phyloP scores from a whole-genome alignment of 306 rosid species.

The Pueraria montana region DNA sequence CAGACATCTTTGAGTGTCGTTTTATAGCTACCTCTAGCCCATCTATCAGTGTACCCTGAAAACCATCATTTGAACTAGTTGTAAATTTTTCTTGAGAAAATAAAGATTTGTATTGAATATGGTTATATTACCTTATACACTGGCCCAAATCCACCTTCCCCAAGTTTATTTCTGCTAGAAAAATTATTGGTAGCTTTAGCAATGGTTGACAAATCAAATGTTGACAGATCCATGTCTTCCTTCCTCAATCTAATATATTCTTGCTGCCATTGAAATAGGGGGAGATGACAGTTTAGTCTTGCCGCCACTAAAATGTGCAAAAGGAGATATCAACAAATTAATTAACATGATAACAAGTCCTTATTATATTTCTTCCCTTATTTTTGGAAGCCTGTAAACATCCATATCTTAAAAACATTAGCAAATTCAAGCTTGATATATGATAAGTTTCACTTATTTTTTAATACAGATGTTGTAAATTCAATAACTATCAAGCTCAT shows the following conservation, averaged over 20 bases:
- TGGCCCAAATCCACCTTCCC: no score
- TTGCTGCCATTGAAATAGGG: no score
- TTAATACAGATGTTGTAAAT: background rate
- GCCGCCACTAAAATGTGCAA: constrained; percentile 29
- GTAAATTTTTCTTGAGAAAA: background rate
- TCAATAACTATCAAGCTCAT: background rate
- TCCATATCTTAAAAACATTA: background rate
- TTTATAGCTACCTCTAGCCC: background rate
- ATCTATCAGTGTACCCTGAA: background rate
- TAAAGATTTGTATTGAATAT: background rate
- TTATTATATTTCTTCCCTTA: background rate
- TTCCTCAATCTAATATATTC: no score
- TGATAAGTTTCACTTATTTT: background rate
- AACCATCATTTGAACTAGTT: background rate
- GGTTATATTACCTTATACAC: no score
- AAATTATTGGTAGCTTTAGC: no score
- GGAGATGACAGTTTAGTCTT: no score
- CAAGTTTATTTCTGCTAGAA: no score
- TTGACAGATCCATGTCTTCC: no score
- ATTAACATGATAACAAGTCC: background rate
- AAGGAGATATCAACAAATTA: constrained; percentile 27
- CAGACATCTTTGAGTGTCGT: no score
- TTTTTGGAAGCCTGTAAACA: background rate
- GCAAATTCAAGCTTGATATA: background rate
- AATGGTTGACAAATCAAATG: no score